Base-by-base conservation (phyloP, 2,329 filamentous ascomycete species). In the Fusarium tjaetaba region DNA sequence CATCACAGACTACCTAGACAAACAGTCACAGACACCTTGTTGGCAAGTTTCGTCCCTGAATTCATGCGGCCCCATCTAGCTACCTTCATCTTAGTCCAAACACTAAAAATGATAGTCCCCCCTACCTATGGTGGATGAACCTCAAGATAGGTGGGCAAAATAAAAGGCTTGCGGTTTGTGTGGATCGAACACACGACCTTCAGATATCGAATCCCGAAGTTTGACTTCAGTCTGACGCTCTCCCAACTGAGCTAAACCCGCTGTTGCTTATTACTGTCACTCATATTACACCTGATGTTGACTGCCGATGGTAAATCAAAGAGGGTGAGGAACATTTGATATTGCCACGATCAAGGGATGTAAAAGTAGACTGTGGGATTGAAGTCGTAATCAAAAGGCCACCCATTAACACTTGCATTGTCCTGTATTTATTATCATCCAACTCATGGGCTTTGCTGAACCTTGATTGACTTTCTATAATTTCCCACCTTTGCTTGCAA, bases 171-270 rank as follows among this genome's bases (percentile, higher is more conserved):
- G 76, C 76, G 76, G 76, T 73, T 78, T 78, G 48, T 78, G 76
- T 78, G 76, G 76, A 78, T 78, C 76, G 76, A 78, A 78, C 76
- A 78, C 76, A 78, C 46, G 76, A 78, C 76, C 76, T 78, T 78
- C 76, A 78, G 76, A 78, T 78, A 61, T 73, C 74, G 66, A 49
- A 61, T 69, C 69, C 68, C 59, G 67, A 78, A 77, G 76, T 77
- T 70, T 65, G 26, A 57, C 65, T 76, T 71, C 66, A 76, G 74
- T 69, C 68, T 70, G 65, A 76, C 76, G 76, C 74, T 78, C 76
- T 77, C 77, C 76, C 77, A 78, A 78, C 77, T 78, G 76, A 78
- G 77, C 76, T 78, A 78, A 78, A 78, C 77, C 77, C 77, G 76
- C 77, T 70, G 7, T 58, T 72, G 34, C 22, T 69, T 72, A 26